Percentiles rank a stretch among this genome's conserved stretches.
Conservation (phyloP, 352 stramenopile species). For the Phytophthora foliorum region DNA sequence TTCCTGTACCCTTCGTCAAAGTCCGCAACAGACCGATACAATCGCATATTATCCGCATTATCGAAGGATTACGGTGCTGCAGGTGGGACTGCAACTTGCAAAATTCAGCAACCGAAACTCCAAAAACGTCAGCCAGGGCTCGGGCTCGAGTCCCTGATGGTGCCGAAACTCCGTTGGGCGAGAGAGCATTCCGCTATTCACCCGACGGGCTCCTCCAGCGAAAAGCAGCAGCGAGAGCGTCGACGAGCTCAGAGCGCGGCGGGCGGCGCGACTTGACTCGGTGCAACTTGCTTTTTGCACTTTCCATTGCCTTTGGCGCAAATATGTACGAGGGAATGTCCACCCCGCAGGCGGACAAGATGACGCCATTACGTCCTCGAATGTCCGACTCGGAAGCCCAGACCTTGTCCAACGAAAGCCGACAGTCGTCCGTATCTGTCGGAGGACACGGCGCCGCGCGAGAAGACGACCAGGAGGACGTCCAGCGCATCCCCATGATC, state of each 20-base stretch:
- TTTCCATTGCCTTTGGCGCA: not conserved
- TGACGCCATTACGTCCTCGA: conserved; percentile 23
- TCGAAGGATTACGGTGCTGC: conserved; percentile 2
- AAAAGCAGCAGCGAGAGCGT: not conserved
- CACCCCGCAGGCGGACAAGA: conserved; percentile 38
- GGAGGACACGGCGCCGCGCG: conserved; percentile 36
- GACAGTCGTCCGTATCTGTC: conserved; percentile 20
- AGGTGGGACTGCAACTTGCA: conserved; percentile 26
- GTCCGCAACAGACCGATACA: conserved; percentile 2
- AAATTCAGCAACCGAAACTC: conserved; percentile 25
- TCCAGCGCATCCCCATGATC: conserved; percentile 44
- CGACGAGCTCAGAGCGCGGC: not conserved
- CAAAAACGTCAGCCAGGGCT: conserved; percentile 19
- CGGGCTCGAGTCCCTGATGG: conserved; percentile 27
- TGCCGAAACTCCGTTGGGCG: conserved; percentile 24
- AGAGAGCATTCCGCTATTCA: conserved; percentile 27
- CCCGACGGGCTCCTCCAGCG: not conserved
- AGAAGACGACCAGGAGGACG: conserved; percentile 43
- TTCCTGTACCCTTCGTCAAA: conserved; percentile 13
- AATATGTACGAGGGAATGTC: conserved; percentile 44
- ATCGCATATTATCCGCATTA: not conserved
- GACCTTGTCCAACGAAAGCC: conserved; percentile 25
- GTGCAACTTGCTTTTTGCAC: too few species aligned
- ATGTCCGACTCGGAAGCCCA: conserved; percentile 43
- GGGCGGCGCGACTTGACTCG: too few species aligned